Evolutionary conservation across 2,329 filamentous ascomycete genomes (phyloP).

Genomic region (Phaeosphaeria sp.): DNA sequence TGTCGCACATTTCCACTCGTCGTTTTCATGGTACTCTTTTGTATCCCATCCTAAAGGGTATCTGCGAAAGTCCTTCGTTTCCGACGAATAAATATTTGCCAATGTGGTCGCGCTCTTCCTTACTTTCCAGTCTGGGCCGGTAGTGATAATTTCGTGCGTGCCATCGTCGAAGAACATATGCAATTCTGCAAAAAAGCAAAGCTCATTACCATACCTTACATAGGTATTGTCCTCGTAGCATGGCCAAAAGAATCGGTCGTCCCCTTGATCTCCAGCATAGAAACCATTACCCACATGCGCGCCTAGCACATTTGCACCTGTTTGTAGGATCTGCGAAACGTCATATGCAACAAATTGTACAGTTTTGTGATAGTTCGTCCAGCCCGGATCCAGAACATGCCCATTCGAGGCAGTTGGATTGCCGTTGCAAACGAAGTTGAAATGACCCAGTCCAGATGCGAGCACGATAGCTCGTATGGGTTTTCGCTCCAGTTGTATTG

Average conservation of each 20-base stretch:
- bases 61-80: conserved; percentile 45
- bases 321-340: conserved; percentile 42
- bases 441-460: conserved; percentile 51
- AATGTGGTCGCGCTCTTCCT: conserved; percentile 49
- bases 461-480: conserved; percentile 46
- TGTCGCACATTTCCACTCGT: conserved; percentile 43
- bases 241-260: conserved; percentile 53
- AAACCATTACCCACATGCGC: conserved; percentile 53
- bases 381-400: conserved; percentile 41
- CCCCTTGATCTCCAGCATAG: conserved; percentile 53
- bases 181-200: conserved; percentile 52
- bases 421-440: conserved; percentile 49
- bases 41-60: conserved; percentile 48
- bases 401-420: conserved; percentile 41
- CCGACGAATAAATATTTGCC: conserved; percentile 52
- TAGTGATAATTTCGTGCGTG: conserved; percentile 44
- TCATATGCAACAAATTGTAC: conserved; percentile 55
- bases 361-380: conserved; percentile 51
- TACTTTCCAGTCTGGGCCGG: conserved; percentile 48
- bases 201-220: conserved; percentile 41
- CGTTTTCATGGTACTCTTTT: conserved; percentile 31
- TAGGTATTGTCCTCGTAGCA: conserved; percentile 54
- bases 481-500: conserved; percentile 34
- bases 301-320: conserved; percentile 45
- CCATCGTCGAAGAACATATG: conserved; percentile 50